Conservation (phyloP, 805 yeast species). For the Monosporozyma unispora region DNA sequence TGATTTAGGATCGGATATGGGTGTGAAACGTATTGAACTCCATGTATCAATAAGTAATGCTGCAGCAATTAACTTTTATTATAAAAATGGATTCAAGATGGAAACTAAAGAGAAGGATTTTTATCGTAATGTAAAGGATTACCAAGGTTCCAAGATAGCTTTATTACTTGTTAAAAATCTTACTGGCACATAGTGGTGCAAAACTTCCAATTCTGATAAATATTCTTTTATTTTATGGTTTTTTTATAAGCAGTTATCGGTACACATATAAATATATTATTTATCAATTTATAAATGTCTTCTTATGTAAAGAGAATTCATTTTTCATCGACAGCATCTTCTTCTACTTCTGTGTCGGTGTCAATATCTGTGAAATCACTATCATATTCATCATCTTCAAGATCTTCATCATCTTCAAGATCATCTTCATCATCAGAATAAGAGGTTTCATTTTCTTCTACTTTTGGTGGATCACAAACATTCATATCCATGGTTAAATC, state of each 20-base stretch:
- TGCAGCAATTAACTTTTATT: background rate
- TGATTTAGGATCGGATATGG: background rate
- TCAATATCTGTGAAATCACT: slow-evolving; percentile 30
- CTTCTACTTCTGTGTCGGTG: slow-evolving; percentile 31
- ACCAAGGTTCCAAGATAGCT: background rate
- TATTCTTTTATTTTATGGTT: background rate
- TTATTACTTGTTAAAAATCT: background rate
- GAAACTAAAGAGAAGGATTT: background rate
- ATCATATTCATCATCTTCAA: slow-evolving; percentile 55
- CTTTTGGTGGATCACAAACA: slow-evolving; percentile 51
- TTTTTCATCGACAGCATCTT: slow-evolving; percentile 9
- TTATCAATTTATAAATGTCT: background rate
- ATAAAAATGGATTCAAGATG: background rate
- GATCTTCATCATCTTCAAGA: slow-evolving; percentile 43
- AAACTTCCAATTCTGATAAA: background rate
- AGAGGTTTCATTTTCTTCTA: slow-evolving; percentile 60
- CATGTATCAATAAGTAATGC: background rate
- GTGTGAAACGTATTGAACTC: background rate
- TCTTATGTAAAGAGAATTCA: background rate
- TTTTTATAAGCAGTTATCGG: background rate
- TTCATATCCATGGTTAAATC: slow-evolving; percentile 61
- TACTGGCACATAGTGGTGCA: background rate
- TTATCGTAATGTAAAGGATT: background rate
- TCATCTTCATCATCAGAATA: slow-evolving; percentile 37
- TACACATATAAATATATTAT: background rate